Conservation (phyloP, 139 green algal species). For the Tetratostichococcus sp. region DNA sequence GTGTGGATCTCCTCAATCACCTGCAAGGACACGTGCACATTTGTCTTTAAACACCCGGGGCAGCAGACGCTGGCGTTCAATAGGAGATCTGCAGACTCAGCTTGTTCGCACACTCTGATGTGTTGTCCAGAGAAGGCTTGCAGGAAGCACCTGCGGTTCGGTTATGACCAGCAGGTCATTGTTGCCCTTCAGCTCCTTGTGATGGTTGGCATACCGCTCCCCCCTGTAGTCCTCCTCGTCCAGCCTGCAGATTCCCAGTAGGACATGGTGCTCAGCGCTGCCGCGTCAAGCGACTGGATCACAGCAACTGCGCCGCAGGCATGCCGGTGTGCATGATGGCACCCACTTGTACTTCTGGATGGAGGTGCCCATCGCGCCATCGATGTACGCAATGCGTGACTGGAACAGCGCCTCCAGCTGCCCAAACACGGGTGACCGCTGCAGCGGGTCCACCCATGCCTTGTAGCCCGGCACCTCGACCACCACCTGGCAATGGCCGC, state of each 20-base stretch:
- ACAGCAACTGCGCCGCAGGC: too few relatives aligned
- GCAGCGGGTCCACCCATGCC: conserved; percentile 8
- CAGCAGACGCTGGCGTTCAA: too few relatives aligned
- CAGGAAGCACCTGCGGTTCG: conserved; percentile 70
- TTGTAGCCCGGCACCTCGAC: neutral
- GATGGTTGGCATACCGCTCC: conserved; percentile 69
- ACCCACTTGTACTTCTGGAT: conserved; percentile 62
- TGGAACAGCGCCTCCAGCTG: conserved; percentile 76
- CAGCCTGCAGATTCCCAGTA: conserved; percentile 37
- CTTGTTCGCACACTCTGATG: too few relatives aligned
- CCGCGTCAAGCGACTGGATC: too few relatives aligned
- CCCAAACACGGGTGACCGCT: conserved; percentile 52
- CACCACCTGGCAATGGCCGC: neutral
- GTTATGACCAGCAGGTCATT: conserved; percentile 97
- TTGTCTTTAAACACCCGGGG: too few relatives aligned
- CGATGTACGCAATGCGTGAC: conserved; percentile 91
- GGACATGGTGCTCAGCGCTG: too few relatives aligned
- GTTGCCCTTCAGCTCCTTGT: conserved; percentile 94
- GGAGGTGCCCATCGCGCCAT: conserved; percentile 95
- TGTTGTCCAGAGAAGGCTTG: too few relatives aligned
- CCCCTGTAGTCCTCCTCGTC: conserved; percentile 88
- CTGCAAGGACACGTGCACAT: neutral
- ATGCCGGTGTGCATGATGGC: neutral
- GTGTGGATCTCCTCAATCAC: conserved; percentile 92
- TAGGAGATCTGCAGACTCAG: too few relatives aligned